Conservation (phyloP, 106 monocot genomes). For the Platanthera guangdongensis region DNA sequence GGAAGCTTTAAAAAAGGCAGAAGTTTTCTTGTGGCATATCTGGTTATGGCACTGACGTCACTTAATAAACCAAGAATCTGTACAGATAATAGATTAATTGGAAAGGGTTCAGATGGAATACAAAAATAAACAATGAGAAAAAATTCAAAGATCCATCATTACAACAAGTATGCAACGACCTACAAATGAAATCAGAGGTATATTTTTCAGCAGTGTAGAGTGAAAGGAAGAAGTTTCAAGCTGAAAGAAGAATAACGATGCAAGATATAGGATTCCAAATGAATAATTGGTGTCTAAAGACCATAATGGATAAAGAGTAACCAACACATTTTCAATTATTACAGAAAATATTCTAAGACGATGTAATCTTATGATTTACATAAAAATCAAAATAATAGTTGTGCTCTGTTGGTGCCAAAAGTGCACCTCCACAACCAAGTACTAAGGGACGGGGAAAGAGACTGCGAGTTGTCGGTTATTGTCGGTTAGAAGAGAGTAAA, state of each 20-base stretch:
- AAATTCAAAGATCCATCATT: neutral
- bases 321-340: neutral
- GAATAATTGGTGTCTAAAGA: neutral
- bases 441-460: too few relatives aligned
- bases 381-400: too few relatives aligned
- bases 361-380: neutral
- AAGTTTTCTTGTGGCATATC: conserved; percentile 48
- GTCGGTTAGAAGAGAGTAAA: too few relatives aligned
- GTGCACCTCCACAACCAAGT: too few relatives aligned
- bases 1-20: conserved; percentile 39
- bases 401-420: too few relatives aligned
- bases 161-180: neutral
- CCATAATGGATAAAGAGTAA: neutral
- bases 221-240: neutral
- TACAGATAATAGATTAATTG: conserved; percentile 11
- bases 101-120: neutral
- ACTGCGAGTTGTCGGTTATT: too few relatives aligned
- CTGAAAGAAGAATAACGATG: neutral
- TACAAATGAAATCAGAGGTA: neutral
- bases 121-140: neutral
- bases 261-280: too few relatives aligned
- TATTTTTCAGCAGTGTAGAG: neutral
- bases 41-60: conserved; percentile 37
- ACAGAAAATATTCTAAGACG: neutral
- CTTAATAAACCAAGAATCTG: conserved; percentile 63